Percentiles rank a stretch among this genome's conserved stretches.
Evolutionary conservation across 116 monocot genomes (phyloP).

Genomic region (Phalaenopsis hybrid): DNA sequence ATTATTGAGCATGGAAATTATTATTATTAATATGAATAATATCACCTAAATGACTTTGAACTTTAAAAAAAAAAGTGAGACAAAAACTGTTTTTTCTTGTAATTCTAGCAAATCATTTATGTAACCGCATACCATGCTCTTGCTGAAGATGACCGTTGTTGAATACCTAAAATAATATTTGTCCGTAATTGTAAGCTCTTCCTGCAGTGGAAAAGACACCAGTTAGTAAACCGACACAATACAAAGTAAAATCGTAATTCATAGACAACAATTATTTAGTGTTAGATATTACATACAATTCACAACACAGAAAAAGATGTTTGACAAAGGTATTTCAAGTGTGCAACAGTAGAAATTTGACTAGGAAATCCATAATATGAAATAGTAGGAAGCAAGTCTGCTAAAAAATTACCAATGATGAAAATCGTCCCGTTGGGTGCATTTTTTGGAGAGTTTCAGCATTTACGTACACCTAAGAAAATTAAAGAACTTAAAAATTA

Average conservation of each 20-base stretch:
- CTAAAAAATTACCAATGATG: constrained; percentile 19
- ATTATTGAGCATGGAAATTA: background rate
- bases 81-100: background rate
- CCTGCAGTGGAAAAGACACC: constrained; percentile 11
- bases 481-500: background rate
- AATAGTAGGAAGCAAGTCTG: background rate
- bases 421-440: constrained; percentile 1
- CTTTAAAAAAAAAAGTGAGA: background rate
- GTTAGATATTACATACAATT: background rate
- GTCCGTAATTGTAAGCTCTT: constrained; percentile 17
- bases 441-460: constrained; percentile 24
- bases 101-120: constrained; percentile 1
- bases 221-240: background rate
- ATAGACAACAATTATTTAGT: background rate
- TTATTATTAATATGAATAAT: background rate
- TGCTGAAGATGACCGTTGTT: constrained; percentile 13
- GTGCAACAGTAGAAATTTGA: background rate
- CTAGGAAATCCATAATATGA: background rate
- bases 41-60: background rate
- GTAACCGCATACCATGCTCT: constrained; percentile 36
- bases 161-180: constrained; percentile 47
- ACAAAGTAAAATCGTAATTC: background rate
- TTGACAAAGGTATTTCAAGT: background rate
- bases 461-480: constrained; percentile 28
- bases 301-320: background rate